These are phyloP conservation scores for Cenococcum geophilum DNA, from an alignment of 495 filamentous ascomycete species.

Conservation along the genomic window DNA sequence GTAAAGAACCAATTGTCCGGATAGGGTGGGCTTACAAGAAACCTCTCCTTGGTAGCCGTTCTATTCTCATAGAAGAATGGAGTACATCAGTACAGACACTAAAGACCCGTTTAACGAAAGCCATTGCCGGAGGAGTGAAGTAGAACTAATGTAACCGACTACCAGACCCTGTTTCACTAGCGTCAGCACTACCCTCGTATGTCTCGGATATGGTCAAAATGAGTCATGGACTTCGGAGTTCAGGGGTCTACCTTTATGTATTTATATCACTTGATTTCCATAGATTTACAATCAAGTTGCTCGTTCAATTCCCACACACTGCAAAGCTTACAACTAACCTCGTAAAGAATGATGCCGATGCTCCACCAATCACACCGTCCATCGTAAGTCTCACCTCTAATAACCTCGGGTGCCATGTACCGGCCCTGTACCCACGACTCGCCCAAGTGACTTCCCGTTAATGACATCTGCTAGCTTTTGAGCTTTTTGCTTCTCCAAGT, in stretches of 20 bases:
- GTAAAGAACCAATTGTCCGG: neutral
- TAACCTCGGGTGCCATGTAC: slow-evolving; percentile 95
- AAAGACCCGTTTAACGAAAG: neutral
- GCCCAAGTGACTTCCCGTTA: slow-evolving; percentile 45
- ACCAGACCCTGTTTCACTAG: too few relatives aligned
- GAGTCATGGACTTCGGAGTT: too few relatives aligned
- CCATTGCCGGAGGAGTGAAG: neutral
- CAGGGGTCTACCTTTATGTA: too few relatives aligned
- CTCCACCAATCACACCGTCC: slow-evolving; percentile 97
- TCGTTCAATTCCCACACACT: too few relatives aligned
- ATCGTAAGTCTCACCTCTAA: slow-evolving; percentile 77
- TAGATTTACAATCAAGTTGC: too few relatives aligned
- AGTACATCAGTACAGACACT: slow-evolving; percentile 85
- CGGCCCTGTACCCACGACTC: slow-evolving; percentile 92
- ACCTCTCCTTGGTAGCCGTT: slow-evolving; percentile 73
- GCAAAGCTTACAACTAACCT: too few relatives aligned
- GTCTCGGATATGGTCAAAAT: too few relatives aligned
- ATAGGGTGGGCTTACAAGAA: slow-evolving; percentile 53
- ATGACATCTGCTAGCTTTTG: slow-evolving; percentile 46
- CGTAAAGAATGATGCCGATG: slow-evolving; percentile 83
- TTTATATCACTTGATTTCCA: too few relatives aligned
- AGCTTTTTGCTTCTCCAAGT: slow-evolving; percentile 43
- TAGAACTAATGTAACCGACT: too few relatives aligned
- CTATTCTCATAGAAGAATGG: slow-evolving; percentile 79
- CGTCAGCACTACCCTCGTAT: too few relatives aligned